Base-by-base conservation (phyloP, 345 rosid species). In the Brassica juncea region DNA sequence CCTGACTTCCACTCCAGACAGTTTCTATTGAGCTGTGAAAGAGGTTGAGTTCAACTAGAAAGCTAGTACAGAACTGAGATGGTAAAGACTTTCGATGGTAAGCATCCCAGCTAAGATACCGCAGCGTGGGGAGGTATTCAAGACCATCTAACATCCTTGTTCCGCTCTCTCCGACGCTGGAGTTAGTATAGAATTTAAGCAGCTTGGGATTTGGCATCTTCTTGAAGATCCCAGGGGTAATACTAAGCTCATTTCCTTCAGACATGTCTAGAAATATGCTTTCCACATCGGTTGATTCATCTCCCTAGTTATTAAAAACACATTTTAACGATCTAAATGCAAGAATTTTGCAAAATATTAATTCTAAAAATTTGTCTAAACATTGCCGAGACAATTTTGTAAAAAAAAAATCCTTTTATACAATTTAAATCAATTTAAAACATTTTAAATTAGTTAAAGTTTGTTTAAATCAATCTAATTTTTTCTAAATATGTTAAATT, bases 131-230 rank as follows among this genome's bases (percentile, higher is more conserved):
- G 3, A 76, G 44, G 67, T 57, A 76, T 1, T 67, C 67, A 58
- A 76, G 66, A 68, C 79, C 79, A 67, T 68, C 66, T 64, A 32
- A 15, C 80, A 75, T 70, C 68, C 37, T 55, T 39, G 76, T 75
- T 9, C 30, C 57, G 39, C 55, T 80, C 72, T 31, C 72, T 74
- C 4, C 55, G 31, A 5, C 8, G 7, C 21, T 74, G 21, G 79
- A 49, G 68, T 79, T 68, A 21, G 64, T 25, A 3, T 49, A 60
- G 23, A 74, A 19, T 0, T 63, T 28, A 3, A 80, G 79, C 59
- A 80, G 49, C 58, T 80, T 80, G 75, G 74, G 83, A 37, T 80
- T 69, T 62, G 60, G 71, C 71, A 63, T 74, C 63, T 12, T 80
- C 75, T 75, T 28, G 49, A 80, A 80, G 28, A 74, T 34, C 30